phyloP scores from a whole-genome alignment of 1,284 basidiomycete genomes.

The Moniliella sp. region DNA sequence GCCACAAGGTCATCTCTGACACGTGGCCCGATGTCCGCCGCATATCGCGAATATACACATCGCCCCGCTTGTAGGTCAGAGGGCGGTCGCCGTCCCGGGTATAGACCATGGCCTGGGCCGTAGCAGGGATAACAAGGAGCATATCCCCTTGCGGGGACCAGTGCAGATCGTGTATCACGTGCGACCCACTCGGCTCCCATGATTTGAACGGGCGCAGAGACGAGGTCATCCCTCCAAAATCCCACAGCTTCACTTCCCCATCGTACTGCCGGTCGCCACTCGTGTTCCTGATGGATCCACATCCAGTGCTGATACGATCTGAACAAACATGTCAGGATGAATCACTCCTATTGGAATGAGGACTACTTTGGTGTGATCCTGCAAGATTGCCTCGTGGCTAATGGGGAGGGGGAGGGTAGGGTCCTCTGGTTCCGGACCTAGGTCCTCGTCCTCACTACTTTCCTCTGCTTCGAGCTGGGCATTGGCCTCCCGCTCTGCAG shows the following conservation, averaged over 20 bases:
- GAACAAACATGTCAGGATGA: too few species aligned
- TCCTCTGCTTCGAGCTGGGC: neutral
- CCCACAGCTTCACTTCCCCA: slow-evolving; percentile 92
- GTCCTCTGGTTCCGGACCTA: slow-evolving; percentile 6
- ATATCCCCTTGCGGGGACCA: slow-evolving; percentile 8
- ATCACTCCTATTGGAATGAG: too few species aligned
- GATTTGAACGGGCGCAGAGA: slow-evolving; percentile 71
- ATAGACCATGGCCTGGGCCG: slow-evolving; percentile 65
- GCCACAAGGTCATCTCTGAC: slow-evolving; percentile 65
- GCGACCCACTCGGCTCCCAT: slow-evolving; percentile 77
- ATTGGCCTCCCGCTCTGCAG: neutral
- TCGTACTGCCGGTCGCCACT: slow-evolving; percentile 73
- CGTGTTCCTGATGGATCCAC: slow-evolving; percentile 82
- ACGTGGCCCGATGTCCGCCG: slow-evolving; percentile 88
- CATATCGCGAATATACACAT: slow-evolving; percentile 95
- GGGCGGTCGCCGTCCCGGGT: slow-evolving; percentile 36
- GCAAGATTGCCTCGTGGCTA: slow-evolving; percentile 39
- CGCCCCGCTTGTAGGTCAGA: slow-evolving; percentile 55
- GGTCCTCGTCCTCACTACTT: slow-evolving; percentile 3
- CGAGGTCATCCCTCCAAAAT: slow-evolving; percentile 90
- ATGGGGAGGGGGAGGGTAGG: slow-evolving; percentile 1
- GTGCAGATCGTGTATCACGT: slow-evolving; percentile 36
- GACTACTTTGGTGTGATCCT: slow-evolving; percentile 69
- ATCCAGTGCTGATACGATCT: slow-evolving; percentile 68
- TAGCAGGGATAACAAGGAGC: slow-evolving; percentile 48